Percentiles rank a stretch among this genome's conserved stretches.
Conservation (phyloP, 1,139 yeast genomes). For the Taphrina wiesneri region DNA sequence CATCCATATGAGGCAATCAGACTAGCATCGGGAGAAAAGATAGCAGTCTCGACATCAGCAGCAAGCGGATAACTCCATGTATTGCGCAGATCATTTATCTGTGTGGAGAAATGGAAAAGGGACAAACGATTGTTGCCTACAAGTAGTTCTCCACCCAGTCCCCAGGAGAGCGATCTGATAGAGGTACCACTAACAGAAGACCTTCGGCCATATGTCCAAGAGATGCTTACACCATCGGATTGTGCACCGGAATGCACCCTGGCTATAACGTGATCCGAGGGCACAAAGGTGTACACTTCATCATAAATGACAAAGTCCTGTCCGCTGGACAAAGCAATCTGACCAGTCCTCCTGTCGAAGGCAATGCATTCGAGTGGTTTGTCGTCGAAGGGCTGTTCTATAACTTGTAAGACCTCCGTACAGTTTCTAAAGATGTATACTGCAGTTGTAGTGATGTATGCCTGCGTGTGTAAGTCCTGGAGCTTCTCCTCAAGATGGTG, state of each 20-base stretch:
- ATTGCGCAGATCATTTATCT: slow-evolving; percentile 48
- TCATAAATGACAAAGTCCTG: slow-evolving; percentile 3
- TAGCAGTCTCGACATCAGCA: slow-evolving; percentile 27
- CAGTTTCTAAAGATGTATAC: background rate
- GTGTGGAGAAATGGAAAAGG: slow-evolving; percentile 59
- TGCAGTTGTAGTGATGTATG: background rate
- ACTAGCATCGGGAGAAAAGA: slow-evolving; percentile 61
- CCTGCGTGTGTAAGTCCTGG: background rate
- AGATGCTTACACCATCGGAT: background rate
- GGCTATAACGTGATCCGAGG: background rate
- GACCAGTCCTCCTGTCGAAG: slow-evolving; percentile 19
- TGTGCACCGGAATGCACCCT: slow-evolving; percentile 44
- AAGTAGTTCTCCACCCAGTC: slow-evolving; percentile 60
- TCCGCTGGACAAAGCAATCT: slow-evolving; percentile 13
- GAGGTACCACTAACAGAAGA: slow-evolving; percentile 44
- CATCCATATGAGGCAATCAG: slow-evolving; percentile 64
- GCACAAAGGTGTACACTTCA: slow-evolving; percentile 6
- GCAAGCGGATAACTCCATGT: slow-evolving; percentile 57
- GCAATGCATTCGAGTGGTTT: slow-evolving; percentile 13
- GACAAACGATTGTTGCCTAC: slow-evolving; percentile 61
- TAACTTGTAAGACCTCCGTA: background rate
- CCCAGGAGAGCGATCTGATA: slow-evolving; percentile 68
- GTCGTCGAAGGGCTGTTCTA: slow-evolving; percentile 2
- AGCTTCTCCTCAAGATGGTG: background rate
- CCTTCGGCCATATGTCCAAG: slow-evolving; percentile 51